Conservation (phyloP, 495 filamentous ascomycete species). For the Penicillium verhagenii region DNA sequence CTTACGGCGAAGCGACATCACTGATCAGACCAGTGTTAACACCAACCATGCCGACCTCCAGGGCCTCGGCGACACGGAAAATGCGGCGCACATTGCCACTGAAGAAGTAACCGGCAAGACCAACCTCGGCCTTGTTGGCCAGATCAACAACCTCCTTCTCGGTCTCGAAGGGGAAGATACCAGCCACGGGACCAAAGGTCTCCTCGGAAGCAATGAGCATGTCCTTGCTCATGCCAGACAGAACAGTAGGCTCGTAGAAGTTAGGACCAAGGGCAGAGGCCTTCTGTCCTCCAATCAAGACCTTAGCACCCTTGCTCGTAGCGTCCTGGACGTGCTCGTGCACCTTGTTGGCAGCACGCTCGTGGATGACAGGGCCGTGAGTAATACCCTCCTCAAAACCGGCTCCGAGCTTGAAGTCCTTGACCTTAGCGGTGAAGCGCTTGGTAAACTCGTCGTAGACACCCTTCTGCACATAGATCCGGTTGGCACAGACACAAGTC, state of each 20-base stretch:
- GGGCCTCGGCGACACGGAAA: slow-evolving; percentile 15
- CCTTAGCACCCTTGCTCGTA: slow-evolving; percentile 39
- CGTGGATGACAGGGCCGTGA: slow-evolving; percentile 75
- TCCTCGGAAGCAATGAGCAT: slow-evolving; percentile 36
- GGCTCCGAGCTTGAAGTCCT: slow-evolving; percentile 61
- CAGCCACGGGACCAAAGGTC: slow-evolving; percentile 33
- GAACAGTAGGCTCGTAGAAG: slow-evolving; percentile 70
- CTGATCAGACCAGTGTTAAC: slow-evolving; percentile 5
- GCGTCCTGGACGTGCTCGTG: slow-evolving; percentile 71
- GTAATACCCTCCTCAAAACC: slow-evolving; percentile 63
- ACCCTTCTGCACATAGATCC: slow-evolving; percentile 52
- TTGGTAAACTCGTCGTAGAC: slow-evolving; percentile 33
- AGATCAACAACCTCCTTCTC: slow-evolving; percentile 26
- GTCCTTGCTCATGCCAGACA: slow-evolving; percentile 56
- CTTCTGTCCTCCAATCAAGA: slow-evolving; percentile 16
- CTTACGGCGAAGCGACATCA: slow-evolving; percentile 4
- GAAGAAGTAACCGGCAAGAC: slow-evolving; percentile 35
- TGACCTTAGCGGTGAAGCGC: slow-evolving; percentile 62
- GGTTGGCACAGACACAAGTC: slow-evolving; percentile 64
- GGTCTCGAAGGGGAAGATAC: slow-evolving; percentile 23
- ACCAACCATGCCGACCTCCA: slow-evolving; percentile 18
- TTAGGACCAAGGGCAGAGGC: slow-evolving; percentile 36
- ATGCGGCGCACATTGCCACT: slow-evolving; percentile 20
- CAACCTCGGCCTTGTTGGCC: slow-evolving; percentile 29
- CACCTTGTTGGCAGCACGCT: slow-evolving; percentile 66